Conservation (phyloP, 805 yeast species). For the Tetrapisispora nanseiensis region DNA sequence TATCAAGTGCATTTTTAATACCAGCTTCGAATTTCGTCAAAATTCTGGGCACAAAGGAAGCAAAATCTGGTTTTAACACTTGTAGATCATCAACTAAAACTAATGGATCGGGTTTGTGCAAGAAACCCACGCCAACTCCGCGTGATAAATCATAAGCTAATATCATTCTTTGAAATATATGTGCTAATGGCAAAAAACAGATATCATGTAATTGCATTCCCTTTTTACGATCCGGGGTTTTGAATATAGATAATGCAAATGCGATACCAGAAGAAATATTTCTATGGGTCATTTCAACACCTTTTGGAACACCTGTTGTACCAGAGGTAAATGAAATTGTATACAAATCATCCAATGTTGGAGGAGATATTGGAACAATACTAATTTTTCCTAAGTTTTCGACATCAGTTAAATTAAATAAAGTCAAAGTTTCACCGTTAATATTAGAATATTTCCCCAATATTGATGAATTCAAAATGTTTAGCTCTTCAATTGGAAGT, state of each 20-base stretch:
- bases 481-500: conserved; percentile 29
- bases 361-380: conserved; percentile 36
- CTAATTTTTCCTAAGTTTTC: conserved; percentile 35
- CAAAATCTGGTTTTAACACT: conserved; percentile 41
- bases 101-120: conserved; percentile 41
- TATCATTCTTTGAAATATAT: conserved; percentile 43
- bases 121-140: conserved; percentile 47
- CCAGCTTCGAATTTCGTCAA: conserved; percentile 54
- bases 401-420: conserved; percentile 36
- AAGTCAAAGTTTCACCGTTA: conserved; percentile 29
- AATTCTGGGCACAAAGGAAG: conserved; percentile 56
- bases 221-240: conserved; percentile 19
- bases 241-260: conserved; percentile 31
- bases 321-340: conserved; percentile 69
- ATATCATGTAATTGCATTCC: conserved; percentile 25
- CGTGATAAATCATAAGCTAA: conserved; percentile 35
- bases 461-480: conserved; percentile 24
- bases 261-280: conserved; percentile 43
- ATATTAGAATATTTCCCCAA: conserved; percentile 20
- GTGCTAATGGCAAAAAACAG: conserved; percentile 49
- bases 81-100: conserved; percentile 51
- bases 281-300: conserved; percentile 48
- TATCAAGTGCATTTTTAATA: conserved; percentile 34
- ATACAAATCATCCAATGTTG: conserved; percentile 42
- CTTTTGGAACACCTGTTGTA: conserved; percentile 68